Conservation (phyloP, 2,329 filamentous ascomycete species). For the Dryadomyces quercus-mongolicae region DNA sequence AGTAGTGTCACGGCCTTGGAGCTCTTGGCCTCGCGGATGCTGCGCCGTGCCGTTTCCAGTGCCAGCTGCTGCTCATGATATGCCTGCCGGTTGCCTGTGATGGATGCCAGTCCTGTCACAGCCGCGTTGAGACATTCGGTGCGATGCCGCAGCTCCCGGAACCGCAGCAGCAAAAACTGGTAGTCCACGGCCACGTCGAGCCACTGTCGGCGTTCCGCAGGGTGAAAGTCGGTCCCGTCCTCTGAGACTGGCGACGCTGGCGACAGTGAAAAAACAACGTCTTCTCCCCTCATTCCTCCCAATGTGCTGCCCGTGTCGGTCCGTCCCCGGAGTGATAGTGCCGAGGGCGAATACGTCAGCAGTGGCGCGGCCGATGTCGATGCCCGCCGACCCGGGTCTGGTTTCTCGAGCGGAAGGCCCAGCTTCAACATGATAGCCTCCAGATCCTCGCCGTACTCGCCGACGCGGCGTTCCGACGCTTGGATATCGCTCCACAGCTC, state of each 20-base stretch:
- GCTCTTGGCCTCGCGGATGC: slow-evolving; percentile 15
- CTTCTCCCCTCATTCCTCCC: not conserved
- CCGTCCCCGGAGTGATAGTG: not conserved
- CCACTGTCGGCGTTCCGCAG: slow-evolving; percentile 5
- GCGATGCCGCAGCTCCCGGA: slow-evolving; percentile 14
- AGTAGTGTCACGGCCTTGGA: slow-evolving; percentile 15
- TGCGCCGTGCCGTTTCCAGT: slow-evolving; percentile 7
- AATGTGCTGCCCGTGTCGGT: not conserved
- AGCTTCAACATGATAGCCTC: slow-evolving; percentile 16
- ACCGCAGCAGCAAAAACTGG: slow-evolving; percentile 13
- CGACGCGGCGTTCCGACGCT: slow-evolving; percentile 15
- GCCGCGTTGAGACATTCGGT: slow-evolving; percentile 14
- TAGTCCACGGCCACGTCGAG: slow-evolving; percentile 12
- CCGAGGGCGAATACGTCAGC: not conserved
- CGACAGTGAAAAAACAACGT: too few species aligned
- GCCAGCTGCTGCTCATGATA: slow-evolving; percentile 14
- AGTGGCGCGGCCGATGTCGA: not conserved
- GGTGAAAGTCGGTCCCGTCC: too few species aligned
- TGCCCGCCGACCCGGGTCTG: not conserved
- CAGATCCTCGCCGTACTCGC: slow-evolving; percentile 16
- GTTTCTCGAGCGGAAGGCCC: slow-evolving; percentile 12
- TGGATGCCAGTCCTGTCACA: slow-evolving; percentile 14
- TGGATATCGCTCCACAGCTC: slow-evolving; percentile 17
- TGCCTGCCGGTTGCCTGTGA: slow-evolving; percentile 15
- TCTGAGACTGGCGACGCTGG: too few species aligned